Base-by-base conservation (phyloP, 2,329 filamentous ascomycete species). In the Colletotrichum sp. region DNA sequence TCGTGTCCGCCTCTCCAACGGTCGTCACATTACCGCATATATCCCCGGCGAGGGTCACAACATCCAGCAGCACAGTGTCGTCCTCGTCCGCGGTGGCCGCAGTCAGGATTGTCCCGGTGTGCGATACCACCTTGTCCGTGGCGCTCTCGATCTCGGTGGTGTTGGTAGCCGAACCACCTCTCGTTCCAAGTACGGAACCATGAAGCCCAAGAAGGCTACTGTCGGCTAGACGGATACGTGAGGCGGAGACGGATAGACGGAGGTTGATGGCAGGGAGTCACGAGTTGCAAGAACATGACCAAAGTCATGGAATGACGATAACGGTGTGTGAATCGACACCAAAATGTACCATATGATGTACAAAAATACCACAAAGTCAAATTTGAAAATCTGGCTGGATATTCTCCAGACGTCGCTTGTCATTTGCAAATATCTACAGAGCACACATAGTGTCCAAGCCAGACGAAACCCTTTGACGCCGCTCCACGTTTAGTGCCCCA, bases 91-190 rank as follows among this genome's bases (percentile, higher is more conserved):
- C 79, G 97, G 97, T 74, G 97, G 97, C 3, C 91, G 97, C 83
- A 93, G 92, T 78, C 97, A 99, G 91, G 97, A 99, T 93, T 99
- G 97, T 88, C 97, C 97, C 77, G 97, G 97, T 93, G 97, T 99
- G 86, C 93, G 96, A 83, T 99, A 99, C 85, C 95, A 98, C 85
- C 88, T 98, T 81, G 95, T 99, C 57, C 90, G 97, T 83, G 97
- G 97, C 36, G 95, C 96, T 24, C 88, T 98, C 86, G 97, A 99
- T 91, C 85, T 99, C 92, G 95, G 95, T 82, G 97, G 97, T 89
- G 97, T 99, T 79, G 93, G 93, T 26, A 97, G 93, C 84, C 91
- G 97, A 80, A 91, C 94, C 82, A 95, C 93, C 26, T 95, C 95
- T 85, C 91, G 97, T 82, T 98, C 96, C 82, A 99, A 99, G 87